Evolutionary conservation across 1,284 basidiomycete genomes (phyloP).

Genomic region (Ustilago nuda): DNA sequence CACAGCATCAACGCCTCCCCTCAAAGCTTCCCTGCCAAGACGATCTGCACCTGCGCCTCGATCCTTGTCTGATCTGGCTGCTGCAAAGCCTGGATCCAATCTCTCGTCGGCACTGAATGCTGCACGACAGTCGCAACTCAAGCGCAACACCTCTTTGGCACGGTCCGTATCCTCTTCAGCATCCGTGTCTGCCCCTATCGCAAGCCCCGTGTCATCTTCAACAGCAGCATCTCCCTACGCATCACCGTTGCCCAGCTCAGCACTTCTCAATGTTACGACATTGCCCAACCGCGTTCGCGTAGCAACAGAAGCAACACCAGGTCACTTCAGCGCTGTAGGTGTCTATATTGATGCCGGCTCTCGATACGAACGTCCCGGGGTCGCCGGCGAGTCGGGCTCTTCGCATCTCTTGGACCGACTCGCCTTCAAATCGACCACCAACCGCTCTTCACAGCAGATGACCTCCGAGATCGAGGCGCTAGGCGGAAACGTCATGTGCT

Average conservation of each 20-base stretch:
- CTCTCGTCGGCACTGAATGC: constrained; percentile 4
- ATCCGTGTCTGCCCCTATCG: constrained; percentile 7
- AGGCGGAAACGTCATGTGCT: constrained; percentile 91
- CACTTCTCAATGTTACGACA: constrained; percentile 76
- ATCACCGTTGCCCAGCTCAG: constrained; percentile 41
- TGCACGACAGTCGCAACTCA: constrained; percentile 19
- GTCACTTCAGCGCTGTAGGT: constrained; percentile 93
- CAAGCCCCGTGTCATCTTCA: constrained; percentile 16
- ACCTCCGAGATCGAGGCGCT: constrained; percentile 82
- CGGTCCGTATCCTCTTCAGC: constrained; percentile 33
- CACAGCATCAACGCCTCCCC: constrained; percentile 16
- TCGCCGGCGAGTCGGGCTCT: constrained; percentile 76
- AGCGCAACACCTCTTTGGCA: constrained; percentile 26
- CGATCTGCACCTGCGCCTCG: constrained; percentile 13
- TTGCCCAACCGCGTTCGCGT: constrained; percentile 92
- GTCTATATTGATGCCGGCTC: constrained; percentile 94
- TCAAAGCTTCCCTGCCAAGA: constrained; percentile 12
- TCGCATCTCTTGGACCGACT: constrained; percentile 94
- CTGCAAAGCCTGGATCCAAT: background rate
- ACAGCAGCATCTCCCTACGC: constrained; percentile 30
- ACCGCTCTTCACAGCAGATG: constrained; percentile 78
- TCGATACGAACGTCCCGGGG: constrained; percentile 84
- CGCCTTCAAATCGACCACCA: constrained; percentile 84
- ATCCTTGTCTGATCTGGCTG: constrained; percentile 13
- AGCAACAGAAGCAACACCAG: constrained; percentile 88